phyloP scores from a whole-genome alignment of 2,329 filamentous ascomycete species.

The Pyricularia sp. region DNA sequence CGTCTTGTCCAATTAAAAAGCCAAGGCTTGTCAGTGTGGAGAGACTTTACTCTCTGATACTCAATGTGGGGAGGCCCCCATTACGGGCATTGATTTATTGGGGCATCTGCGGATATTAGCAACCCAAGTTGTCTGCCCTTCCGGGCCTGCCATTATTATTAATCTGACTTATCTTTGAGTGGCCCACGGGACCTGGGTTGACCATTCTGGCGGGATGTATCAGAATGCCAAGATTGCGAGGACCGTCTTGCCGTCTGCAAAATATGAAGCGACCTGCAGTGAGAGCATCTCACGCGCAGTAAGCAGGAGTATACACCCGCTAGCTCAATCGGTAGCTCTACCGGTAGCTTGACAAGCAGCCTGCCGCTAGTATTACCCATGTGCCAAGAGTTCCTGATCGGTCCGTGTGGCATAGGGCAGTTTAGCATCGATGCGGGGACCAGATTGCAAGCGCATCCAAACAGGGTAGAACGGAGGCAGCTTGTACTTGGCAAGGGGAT shows the following conservation, averaged over 20 bases:
- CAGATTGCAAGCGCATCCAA: background rate
- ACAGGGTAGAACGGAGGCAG: background rate
- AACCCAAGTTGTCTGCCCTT: background rate
- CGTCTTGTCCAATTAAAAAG: no score
- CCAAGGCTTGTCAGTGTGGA: background rate
- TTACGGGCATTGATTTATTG: background rate
- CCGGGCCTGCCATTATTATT: background rate
- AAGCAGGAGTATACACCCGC: background rate
- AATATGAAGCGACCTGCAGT: background rate
- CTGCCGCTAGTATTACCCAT: background rate
- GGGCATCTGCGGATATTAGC: background rate
- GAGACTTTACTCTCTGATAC: background rate
- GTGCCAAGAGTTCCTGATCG: background rate
- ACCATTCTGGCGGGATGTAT: background rate
- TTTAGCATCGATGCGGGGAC: background rate
- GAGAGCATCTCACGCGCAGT: background rate
- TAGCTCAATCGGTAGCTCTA: background rate
- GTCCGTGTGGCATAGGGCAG: background rate
- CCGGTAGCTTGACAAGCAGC: background rate
- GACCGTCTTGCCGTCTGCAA: background rate
- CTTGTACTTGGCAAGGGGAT: background rate
- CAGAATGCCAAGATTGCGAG: background rate
- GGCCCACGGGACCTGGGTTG: background rate
- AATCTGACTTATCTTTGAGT: background rate
- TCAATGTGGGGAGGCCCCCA: background rate